phyloP scores from a whole-genome alignment of 129 eudicot species.

The Smallanthus sonchifolius region DNA sequence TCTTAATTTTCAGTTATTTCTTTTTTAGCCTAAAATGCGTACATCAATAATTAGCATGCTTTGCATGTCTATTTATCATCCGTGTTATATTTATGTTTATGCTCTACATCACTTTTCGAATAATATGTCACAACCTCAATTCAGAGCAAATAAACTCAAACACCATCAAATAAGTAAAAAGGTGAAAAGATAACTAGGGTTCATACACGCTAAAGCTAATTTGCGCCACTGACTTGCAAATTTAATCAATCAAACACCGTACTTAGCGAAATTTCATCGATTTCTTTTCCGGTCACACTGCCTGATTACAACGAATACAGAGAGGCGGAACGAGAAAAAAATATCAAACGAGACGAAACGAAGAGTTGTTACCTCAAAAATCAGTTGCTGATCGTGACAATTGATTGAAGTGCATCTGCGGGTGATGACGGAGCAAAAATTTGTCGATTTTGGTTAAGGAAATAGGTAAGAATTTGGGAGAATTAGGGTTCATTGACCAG shows the following conservation, averaged over 20 bases:
- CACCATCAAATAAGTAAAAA: neutral
- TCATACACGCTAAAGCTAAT: neutral
- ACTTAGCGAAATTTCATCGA: neutral
- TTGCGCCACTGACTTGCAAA: neutral
- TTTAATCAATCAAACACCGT: neutral
- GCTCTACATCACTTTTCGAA: neutral
- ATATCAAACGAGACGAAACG: conserved; percentile 2
- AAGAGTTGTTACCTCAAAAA: conserved; percentile 14
- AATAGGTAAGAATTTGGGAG: neutral
- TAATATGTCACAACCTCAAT: neutral
- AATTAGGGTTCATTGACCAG: conserved; percentile 18
- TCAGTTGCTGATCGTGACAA: neutral
- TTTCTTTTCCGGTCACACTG: neutral
- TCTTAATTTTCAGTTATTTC: too few species aligned
- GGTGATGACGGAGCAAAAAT: neutral
- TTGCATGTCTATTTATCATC: too few species aligned
- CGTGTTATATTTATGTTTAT: too few species aligned
- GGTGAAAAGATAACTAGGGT: neutral
- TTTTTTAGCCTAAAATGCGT: too few species aligned
- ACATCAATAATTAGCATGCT: too few species aligned
- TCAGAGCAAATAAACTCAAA: neutral
- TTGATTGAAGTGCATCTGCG: conserved; percentile 17
- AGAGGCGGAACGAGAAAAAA: neutral
- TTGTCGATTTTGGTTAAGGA: neutral
- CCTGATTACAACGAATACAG: neutral